Evolutionary conservation across 345 rosid genomes (phyloP).

Genomic region (Schrenkiella parvula): DNA sequence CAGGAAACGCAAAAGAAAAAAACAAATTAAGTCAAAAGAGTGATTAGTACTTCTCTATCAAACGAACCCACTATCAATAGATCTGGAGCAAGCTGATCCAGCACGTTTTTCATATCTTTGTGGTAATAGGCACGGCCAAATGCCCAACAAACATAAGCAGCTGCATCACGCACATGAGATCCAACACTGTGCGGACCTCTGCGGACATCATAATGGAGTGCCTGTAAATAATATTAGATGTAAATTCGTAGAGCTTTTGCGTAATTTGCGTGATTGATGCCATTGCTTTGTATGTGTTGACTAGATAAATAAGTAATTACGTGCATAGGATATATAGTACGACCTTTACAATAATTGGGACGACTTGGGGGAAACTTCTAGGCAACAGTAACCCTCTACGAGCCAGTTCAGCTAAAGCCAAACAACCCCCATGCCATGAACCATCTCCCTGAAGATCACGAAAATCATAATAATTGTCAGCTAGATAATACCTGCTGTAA

Average conservation of each 20-base stretch:
- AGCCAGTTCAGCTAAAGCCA: slow-evolving; percentile 90
- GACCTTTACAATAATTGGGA: slow-evolving; percentile 89
- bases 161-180: slow-evolving; percentile 99
- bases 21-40: slow-evolving; percentile 17
- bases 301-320: slow-evolving; percentile 8
- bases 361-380: slow-evolving; percentile 74
- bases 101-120: slow-evolving; percentile 72
- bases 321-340: slow-evolving; percentile 15
- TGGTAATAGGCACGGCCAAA: slow-evolving; percentile 95
- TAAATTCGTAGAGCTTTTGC: neutral
- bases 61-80: slow-evolving; percentile 81
- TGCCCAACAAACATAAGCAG: slow-evolving; percentile 99
- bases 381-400: slow-evolving; percentile 96
- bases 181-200: slow-evolving; percentile 99
- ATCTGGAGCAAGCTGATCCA: slow-evolving; percentile 89
- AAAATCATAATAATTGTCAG: slow-evolving; percentile 20
- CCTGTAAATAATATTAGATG: slow-evolving; percentile 46
- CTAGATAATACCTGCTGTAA: slow-evolving; percentile 4
- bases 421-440: slow-evolving; percentile 99
- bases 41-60: slow-evolving; percentile 79
- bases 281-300: neutral
- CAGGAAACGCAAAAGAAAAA: neutral
- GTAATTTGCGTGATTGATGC: neutral
- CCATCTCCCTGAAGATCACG: slow-evolving; percentile 81
- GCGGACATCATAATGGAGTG: slow-evolving; percentile 92